phyloP scores from a whole-genome alignment of 2,329 filamentous ascomycete genomes.

The Harringtonia aguacate region DNA sequence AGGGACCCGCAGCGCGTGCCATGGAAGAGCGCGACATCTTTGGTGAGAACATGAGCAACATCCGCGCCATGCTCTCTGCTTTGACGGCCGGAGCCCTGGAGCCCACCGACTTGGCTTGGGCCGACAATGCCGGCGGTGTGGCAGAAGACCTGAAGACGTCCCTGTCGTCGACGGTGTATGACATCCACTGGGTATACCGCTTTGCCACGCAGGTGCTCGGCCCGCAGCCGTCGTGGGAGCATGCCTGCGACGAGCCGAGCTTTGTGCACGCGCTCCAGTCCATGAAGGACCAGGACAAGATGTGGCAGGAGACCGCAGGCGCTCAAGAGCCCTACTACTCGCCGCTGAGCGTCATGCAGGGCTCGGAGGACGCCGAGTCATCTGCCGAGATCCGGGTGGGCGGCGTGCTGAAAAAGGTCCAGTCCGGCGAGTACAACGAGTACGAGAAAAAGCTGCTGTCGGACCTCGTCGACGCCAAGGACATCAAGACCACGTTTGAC shows the following conservation, averaged over 20 bases:
- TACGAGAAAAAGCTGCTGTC: conserved; percentile 76
- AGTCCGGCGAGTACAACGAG: conserved; percentile 36
- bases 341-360: conserved; percentile 5
- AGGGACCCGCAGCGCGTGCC: conserved; percentile 4
- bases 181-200: conserved; percentile 22
- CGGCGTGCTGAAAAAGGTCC: conserved; percentile 1
- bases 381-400: conserved; percentile 3
- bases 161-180: conserved; percentile 15
- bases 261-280: conserved; percentile 16
- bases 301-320: conserved; percentile 14
- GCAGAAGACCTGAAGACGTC: conserved; percentile 1
- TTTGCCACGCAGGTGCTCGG: conserved; percentile 17
- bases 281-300: conserved; percentile 16
- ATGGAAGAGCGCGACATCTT: conserved; percentile 25
- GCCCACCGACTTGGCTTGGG: conserved; percentile 8
- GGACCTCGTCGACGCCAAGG: conserved; percentile 70
- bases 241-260: conserved; percentile 4
- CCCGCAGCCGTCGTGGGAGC: conserved; percentile 6
- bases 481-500: conserved; percentile 76
- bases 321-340: conserved; percentile 18
- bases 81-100: conserved; percentile 18
- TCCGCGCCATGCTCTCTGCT: conserved; percentile 33
- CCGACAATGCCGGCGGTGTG: background rate
- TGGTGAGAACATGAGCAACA: conserved; percentile 34
- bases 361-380: background rate